phyloP scores from a whole-genome alignment of 2,329 filamentous ascomycete species.

The Trichoderma aggressivum region DNA sequence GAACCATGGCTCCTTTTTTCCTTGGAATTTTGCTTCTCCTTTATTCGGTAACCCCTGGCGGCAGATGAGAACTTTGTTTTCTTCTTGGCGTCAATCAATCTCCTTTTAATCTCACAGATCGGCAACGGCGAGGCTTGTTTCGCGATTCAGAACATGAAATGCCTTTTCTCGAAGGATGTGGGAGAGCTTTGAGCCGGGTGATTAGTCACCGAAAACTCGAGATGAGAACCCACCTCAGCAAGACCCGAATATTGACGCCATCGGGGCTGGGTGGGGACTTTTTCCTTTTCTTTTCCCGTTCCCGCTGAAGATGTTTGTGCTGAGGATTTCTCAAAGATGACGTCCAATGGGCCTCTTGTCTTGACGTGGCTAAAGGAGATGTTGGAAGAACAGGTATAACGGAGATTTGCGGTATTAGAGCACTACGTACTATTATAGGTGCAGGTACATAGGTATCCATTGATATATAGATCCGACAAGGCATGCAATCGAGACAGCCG shows the following conservation, averaged over 20 bases:
- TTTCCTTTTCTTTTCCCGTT: not conserved
- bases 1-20: constrained; percentile 16
- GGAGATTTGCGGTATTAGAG: not conserved
- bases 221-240: constrained; percentile 7
- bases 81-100: constrained; percentile 12
- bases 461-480: not conserved
- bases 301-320: not conserved
- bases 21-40: not conserved
- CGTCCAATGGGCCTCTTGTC: not conserved
- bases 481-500: not conserved
- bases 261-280: constrained; percentile 8
- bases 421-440: not conserved
- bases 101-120: constrained; percentile 14
- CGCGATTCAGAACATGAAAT: not conserved
- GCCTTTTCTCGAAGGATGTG: not conserved
- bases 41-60: not conserved
- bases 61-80: constrained; percentile 14
- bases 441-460: too few species aligned
- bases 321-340: not conserved
- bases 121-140: not conserved
- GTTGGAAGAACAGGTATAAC: not conserved
- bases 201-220: constrained; percentile 20
- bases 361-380: not conserved
- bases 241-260: constrained; percentile 16
- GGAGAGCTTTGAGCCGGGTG: not conserved